Base-by-base conservation (phyloP, 768 basidiomycete species). In the Rhizopogon salebrosus region DNA sequence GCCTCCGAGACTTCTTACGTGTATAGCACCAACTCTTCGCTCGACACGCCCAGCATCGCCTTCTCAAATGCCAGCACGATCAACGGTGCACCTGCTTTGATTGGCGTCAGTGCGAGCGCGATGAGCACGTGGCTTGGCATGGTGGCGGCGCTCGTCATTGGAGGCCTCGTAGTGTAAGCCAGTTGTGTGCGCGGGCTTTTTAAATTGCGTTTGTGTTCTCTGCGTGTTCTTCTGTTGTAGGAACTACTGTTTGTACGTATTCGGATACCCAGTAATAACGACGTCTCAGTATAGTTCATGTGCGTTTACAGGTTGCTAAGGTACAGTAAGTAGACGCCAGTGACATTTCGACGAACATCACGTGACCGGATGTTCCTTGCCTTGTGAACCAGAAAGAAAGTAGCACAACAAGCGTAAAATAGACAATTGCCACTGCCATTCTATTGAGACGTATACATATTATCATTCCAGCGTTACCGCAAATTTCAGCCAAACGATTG, bases 11-110 rank as follows among this genome's bases (percentile, higher is more conserved):
- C 82, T 1, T 83, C 83, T 10, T 89, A 89, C 63, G 73, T 82
- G 8, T 89, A 89, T 59, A 76, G 74, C 54, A 23, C 74, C 39
- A 87, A 87, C 65, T 60, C 75, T 6, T 75, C 83, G 6, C 58
- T 72, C 24, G 62, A 78, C 52, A 77, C 74, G 0, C 87, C 87
- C 0, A 66, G 70, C 9, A 72, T 89, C 53, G 61, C 70, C 0
- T 80, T 82, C 62, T 82, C 82, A 54, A 89, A 89, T 60, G 65
- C 72, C 41, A 78, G 81, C 0, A 79, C 77, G 6, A 62, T 85
- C 26, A 79, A 76, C 45, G 78, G 77, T 4, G 60, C 62, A 6
- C 52, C n/a, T 31, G 29, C 57, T 36, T 40, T 57, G 14, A 31
- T 59, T 2, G 41, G 50, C 26, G 22, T 46, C 10, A 50, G 56